These are phyloP conservation scores for Taiozyma sp. DNA, from an alignment of 1,139 yeast genomes.

Conservation along the genomic window DNA sequence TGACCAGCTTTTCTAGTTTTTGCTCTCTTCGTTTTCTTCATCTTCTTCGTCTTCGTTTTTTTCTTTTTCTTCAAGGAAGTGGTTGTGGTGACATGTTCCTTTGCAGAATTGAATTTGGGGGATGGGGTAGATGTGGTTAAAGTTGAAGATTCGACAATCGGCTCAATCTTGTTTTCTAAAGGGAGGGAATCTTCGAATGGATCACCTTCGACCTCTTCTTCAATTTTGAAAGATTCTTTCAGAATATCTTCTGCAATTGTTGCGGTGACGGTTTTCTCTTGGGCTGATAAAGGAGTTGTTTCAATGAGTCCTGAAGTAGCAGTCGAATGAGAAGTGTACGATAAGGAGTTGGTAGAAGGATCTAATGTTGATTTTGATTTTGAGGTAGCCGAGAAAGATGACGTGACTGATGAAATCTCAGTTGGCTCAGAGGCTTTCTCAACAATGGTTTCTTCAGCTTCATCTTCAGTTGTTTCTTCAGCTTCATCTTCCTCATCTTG, in stretches of 20 bases:
- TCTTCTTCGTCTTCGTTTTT: background rate
- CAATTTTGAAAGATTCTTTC: background rate
- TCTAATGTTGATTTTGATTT: background rate
- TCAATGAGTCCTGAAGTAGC: background rate
- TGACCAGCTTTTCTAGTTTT: background rate
- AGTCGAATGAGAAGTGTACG: background rate
- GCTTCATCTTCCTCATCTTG: background rate
- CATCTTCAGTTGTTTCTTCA: background rate
- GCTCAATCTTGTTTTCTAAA: background rate
- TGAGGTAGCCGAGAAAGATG: background rate
- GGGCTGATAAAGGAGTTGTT: background rate
- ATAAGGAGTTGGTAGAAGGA: background rate
- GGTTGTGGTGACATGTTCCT: background rate
- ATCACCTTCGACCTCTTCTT: background rate
- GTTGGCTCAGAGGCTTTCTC: background rate
- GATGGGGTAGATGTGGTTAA: background rate
- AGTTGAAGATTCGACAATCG: background rate
- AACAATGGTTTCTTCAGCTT: background rate
- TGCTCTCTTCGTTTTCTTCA: background rate
- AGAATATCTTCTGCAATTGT: background rate
- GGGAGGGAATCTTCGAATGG: background rate
- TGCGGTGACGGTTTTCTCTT: background rate
- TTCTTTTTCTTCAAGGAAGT: slow-evolving; percentile 1
- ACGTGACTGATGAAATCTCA: background rate
- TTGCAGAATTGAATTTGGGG: background rate